These are phyloP conservation scores for Rhipidocladum racemiflorum DNA, from an alignment of 176 grass and related monocot genomes.

Conservation along the genomic window DNA sequence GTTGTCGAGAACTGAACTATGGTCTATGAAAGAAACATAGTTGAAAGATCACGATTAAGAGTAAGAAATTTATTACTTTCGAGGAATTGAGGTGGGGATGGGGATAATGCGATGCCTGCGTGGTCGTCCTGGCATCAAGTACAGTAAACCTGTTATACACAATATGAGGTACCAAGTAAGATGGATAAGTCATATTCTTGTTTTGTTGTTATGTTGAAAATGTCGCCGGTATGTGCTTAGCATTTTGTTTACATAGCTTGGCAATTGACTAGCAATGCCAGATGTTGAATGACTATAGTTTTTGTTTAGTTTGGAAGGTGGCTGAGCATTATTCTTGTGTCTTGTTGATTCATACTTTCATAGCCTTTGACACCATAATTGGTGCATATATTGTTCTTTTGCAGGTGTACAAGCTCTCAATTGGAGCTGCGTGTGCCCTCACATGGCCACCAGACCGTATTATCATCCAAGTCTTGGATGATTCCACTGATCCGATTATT, in stretches of 20 bases:
- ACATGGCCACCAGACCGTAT: conserved; percentile 71
- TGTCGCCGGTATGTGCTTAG: not conserved
- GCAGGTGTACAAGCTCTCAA: conserved; percentile 75
- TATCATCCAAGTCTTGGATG: conserved; percentile 77
- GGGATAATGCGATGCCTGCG: not conserved
- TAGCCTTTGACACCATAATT: not conserved
- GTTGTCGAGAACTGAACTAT: not conserved
- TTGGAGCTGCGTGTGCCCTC: conserved; percentile 61
- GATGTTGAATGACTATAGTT: not conserved
- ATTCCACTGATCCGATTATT: conserved; percentile 66
- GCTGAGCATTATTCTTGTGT: conserved; percentile 19
- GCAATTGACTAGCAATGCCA: conserved; percentile 6
- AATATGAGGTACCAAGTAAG: not conserved
- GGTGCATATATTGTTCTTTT: conserved; percentile 13
- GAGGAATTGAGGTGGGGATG: not conserved
- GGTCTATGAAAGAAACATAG: not conserved
- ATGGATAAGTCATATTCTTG: not conserved
- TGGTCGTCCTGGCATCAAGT: not conserved
- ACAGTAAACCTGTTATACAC: not conserved
- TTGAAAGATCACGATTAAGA: not conserved
- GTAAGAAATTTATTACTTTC: not conserved
- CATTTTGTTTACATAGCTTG: not conserved
- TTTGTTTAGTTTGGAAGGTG: not conserved
- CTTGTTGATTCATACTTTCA: not conserved
- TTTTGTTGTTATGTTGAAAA: not conserved